Evolutionary conservation across 371 early-diverging fungal genomes (phyloP).

Genomic region (Blakeslea trispora): DNA sequence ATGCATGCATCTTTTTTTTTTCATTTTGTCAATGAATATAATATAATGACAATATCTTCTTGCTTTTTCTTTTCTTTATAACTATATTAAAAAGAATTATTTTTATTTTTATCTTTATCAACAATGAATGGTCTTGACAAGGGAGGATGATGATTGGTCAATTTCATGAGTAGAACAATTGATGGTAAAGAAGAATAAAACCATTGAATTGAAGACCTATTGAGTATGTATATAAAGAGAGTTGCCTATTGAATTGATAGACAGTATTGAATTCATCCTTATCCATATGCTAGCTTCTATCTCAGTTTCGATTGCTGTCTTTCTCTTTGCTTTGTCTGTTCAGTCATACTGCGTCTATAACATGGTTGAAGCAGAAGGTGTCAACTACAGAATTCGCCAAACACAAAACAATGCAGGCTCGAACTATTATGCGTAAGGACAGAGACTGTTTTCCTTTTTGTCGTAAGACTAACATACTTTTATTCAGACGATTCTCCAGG

Average conservation of each 20-base stretch:
- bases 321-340: neutral
- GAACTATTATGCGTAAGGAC: slow-evolving; percentile 1
- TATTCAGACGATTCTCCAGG: slow-evolving; percentile 1
- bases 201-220: too few relatives aligned
- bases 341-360: neutral
- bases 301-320: neutral
- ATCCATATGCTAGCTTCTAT: neutral
- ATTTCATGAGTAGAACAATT: too few relatives aligned
- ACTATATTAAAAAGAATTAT: too few relatives aligned
- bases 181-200: too few relatives aligned
- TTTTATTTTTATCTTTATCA: too few relatives aligned
- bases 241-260: too few relatives aligned
- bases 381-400: neutral
- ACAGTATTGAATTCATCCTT: neutral
- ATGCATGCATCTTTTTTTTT: neutral
- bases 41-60: neutral
- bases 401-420: neutral
- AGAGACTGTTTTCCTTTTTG: neutral
- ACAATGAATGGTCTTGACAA: too few relatives aligned
- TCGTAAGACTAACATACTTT: too few relatives aligned
- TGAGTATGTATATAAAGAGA: too few relatives aligned
- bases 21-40: neutral
- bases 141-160: too few relatives aligned
- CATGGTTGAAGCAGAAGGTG: neutral
- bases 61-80: too few relatives aligned